phyloP scores from a whole-genome alignment of 176 grass and related monocot genomes.

The Olyra latifolia region DNA sequence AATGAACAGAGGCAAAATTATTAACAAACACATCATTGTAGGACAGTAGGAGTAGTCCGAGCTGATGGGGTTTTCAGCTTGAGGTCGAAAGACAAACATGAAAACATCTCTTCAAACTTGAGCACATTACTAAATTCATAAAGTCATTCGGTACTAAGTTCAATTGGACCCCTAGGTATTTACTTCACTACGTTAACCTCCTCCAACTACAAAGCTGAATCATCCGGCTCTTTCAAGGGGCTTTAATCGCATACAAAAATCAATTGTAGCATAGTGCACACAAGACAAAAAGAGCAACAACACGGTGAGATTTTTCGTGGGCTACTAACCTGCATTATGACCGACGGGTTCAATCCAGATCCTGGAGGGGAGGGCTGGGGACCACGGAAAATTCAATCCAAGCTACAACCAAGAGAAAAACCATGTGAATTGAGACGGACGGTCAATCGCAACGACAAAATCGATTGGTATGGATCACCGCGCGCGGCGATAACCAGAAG shows the following conservation, averaged over 20 bases:
- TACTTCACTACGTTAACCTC: neutral
- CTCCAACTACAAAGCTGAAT: neutral
- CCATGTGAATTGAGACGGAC: neutral
- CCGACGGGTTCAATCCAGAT: neutral
- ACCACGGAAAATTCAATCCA: neutral
- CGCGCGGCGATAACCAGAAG: neutral
- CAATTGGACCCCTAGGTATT: neutral
- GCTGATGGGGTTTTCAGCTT: neutral
- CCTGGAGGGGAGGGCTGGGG: neutral
- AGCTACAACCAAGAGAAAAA: neutral
- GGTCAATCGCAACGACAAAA: neutral
- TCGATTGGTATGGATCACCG: too few species aligned
- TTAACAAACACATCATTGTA: neutral
- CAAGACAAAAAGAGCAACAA: neutral
- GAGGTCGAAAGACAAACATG: neutral
- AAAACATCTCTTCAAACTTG: neutral
- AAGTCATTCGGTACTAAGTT: too few species aligned
- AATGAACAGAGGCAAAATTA: neutral
- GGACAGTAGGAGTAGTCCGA: too few species aligned
- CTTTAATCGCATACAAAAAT: neutral
- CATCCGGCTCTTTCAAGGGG: too few species aligned
- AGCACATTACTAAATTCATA: neutral
- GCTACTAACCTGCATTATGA: constrained; percentile 49
- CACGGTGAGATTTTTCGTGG: neutral
- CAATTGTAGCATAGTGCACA: too few species aligned